Evolutionary conservation across 169 alveolate species (phyloP), one percentile per base, ranked within the genome.

Genomic region (Theileria annulata): DNA sequence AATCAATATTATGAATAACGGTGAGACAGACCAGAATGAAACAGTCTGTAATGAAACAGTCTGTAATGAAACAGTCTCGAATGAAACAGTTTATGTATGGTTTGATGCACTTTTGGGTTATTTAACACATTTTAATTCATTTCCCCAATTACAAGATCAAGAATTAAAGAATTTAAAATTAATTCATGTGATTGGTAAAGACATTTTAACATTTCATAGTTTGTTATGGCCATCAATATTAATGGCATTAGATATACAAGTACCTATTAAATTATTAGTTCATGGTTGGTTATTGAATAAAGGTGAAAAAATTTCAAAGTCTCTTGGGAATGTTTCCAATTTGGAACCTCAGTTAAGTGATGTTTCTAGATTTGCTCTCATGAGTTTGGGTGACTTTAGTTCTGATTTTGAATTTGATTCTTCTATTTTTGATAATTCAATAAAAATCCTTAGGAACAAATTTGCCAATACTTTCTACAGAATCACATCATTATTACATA

Each of bases 261-360:
- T 88, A 4, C 95, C 96, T 3, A 68, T 77, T 47, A 68, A 80
- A 72, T 84, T 96, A 23, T 27, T 93, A 15, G 87, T 85, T 15
- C 99, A 96, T 77, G 96, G 96, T 21, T 96, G 96, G 89, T 80
- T 96, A 92, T 59, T 91, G 47, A 33, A 23, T 10, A 82, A 87
- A 21, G 90, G 91, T 59, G 92, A 80, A 47, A 96, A 96, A 85
- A 96, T 96, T 95, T 94, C 98, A 13, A 96, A 96, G 85, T 92
- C 96, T 42, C 59, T 94, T 28, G 95, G 96, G 68, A 94, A 94
- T 51, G 25, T 72, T 15, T 80, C 75, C 17, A 83, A 87, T 1
- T 42, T 84, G 70, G 77, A 86, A 8, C 8, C 35, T 0, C 59
- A 51, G 3, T 23, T 69, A 13, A 19, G 77, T 5, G 90, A 84